Evolutionary conservation across 2,329 filamentous ascomycete genomes (phyloP), one percentile per base, ranked within the genome.

Genomic region (Gaeumannomyces tritici): DNA sequence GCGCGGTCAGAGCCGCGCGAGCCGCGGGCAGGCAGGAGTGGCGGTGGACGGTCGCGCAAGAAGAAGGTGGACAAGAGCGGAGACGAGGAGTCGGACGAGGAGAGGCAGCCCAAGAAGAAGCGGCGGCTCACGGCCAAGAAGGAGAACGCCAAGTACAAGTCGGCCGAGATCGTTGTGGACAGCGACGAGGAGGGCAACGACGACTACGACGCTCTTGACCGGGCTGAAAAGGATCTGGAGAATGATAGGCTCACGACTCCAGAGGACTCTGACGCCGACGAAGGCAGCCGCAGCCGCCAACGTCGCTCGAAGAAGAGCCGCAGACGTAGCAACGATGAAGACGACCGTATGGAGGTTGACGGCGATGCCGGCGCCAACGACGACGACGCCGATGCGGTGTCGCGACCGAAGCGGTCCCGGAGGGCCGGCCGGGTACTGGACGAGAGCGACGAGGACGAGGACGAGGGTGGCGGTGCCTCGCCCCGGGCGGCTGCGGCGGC

Each of bases 121-220:
- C 82, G 84, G 62, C 82, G 77, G 64, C 81, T 83, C 69, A 80
- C 76, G 21, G 24, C 55, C 24, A 57, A 55, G n/a, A 75, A 75
- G 66, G 81, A 84, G 66, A 77, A 75, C 64, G 74, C 72, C 73
- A 96, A 96, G 75, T 96, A 85, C 80, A 96, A 96, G 82, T 93
- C 89, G 60, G 87, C 84, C 1, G 92, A 96, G 74, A 85, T 92
- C 65, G 86, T 96, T 31, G 88, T 91, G 57, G 89, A 93, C 65
- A 91, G 88, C 64, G 88, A 90, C 66, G 84, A 83, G 3, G 75
- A 75, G 57, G 73, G 68, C 1, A 71, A 72, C 18, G 74, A 76
- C 35, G 70, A 67, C 15, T 54, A 57, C 61, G 67, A 42, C 9
- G 70, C 68, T 27, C 68, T 62, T 55, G 65, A 62, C 57, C 69